A percentile compares a stretch with the other conserved stretches of the same genome.
Evolutionary conservation across 352 stramenopile species (phyloP).

Genomic region (Globisporangium megalacanthum): DNA sequence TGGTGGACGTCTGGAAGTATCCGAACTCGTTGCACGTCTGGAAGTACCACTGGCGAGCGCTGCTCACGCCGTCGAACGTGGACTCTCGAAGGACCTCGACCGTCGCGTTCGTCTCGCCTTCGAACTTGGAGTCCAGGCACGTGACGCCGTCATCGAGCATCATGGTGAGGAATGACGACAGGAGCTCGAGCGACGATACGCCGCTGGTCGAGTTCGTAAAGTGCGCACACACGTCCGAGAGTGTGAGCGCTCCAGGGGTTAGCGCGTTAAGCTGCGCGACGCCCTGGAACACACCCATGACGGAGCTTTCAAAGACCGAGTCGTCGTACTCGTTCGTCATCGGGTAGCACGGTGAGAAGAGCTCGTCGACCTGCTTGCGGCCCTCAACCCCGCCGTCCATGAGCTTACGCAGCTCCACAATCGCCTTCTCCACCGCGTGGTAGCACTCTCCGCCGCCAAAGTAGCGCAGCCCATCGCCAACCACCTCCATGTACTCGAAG

Average conservation of each 20-base stretch:
- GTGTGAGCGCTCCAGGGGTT: constrained; percentile 36
- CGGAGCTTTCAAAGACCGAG: constrained; percentile 67
- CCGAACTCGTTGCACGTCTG: constrained; percentile 89
- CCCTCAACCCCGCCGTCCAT: constrained; percentile 46
- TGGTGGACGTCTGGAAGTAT: constrained; percentile 80
- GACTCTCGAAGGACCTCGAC: constrained; percentile 57
- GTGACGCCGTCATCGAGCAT: constrained; percentile 31
- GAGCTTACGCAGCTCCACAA: constrained; percentile 42
- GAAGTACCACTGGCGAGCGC: constrained; percentile 79
- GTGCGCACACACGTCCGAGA: constrained; percentile 58
- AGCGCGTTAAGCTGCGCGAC: constrained; percentile 74
- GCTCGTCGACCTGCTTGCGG: constrained; percentile 32
- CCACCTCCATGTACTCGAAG: constrained; percentile 86
- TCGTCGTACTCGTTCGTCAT: constrained; percentile 80
- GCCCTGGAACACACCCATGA: constrained; percentile 77
- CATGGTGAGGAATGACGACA: constrained; percentile 54
- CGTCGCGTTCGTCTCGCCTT: constrained; percentile 55
- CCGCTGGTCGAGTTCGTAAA: constrained; percentile 30
- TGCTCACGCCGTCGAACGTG: constrained; percentile 65
- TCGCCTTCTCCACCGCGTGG: constrained; percentile 55
- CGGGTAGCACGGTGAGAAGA: constrained; percentile 64
- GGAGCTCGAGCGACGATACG: constrained; percentile 25
- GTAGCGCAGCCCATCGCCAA: constrained; percentile 67
- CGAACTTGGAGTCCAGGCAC: constrained; percentile 78
- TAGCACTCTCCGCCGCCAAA: constrained; percentile 84